Conservation (phyloP, 495 filamentous ascomycete species). For the Penicillium malachiteum region DNA sequence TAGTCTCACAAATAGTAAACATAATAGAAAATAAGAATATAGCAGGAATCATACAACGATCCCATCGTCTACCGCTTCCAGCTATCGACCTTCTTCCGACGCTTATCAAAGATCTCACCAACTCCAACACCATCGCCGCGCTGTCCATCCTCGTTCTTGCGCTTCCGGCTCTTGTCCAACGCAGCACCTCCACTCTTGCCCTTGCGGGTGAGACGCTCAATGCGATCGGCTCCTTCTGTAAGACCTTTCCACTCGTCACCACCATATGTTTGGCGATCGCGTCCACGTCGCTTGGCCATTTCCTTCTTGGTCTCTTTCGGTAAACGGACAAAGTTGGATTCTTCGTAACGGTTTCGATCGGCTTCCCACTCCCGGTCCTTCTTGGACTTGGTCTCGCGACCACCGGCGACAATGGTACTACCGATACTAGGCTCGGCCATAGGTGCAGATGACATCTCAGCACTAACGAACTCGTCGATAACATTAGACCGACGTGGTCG, state of each 20-base stretch:
- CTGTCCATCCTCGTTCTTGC: constrained; percentile 59
- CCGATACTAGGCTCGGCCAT: constrained; percentile 80
- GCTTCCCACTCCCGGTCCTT: constrained; percentile 67
- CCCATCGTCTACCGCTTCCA: constrained; percentile 44
- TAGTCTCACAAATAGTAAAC: not conserved
- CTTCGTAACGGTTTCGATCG: constrained; percentile 77
- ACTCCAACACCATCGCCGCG: constrained; percentile 56
- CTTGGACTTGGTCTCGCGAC: constrained; percentile 69
- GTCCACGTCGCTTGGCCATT: constrained; percentile 46
- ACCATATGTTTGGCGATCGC: constrained; percentile 59
- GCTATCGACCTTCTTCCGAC: constrained; percentile 65
- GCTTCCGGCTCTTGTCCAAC: constrained; percentile 80
- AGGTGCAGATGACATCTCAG: constrained; percentile 76
- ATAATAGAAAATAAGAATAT: not conserved
- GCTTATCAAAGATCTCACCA: constrained; percentile 72
- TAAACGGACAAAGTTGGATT: constrained; percentile 80
- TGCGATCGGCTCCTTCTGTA: constrained; percentile 74
- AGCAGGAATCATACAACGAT: not conserved
- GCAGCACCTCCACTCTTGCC: constrained; percentile 51
- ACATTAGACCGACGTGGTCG: constrained; percentile 63
- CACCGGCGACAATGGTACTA: constrained; percentile 70
- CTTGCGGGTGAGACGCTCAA: constrained; percentile 66
- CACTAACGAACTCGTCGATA: constrained; percentile 80
- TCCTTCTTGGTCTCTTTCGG: constrained; percentile 82
- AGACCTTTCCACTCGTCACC: constrained; percentile 84